Evolutionary conservation across 192 early-diverging fungal species (phyloP).

Genomic region (Oehlia diaphana): DNA sequence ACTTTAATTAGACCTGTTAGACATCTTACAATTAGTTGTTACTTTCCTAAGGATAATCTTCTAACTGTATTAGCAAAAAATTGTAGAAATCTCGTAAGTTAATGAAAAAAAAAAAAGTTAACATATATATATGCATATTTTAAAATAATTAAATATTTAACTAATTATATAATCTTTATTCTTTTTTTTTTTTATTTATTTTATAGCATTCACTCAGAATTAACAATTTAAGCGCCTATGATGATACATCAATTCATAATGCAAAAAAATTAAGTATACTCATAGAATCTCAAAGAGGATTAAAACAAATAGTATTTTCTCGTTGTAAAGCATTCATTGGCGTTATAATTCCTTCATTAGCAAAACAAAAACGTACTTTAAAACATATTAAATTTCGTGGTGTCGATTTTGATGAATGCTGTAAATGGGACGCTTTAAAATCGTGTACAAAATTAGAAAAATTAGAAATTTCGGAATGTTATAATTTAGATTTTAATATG

Average conservation of each 20-base stretch:
- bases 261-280: slow-evolving; percentile 5
- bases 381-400: not conserved
- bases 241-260: not conserved
- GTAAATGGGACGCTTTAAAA: slow-evolving; percentile 9
- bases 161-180: not conserved
- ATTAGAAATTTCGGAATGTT: slow-evolving; percentile 1
- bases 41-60: not conserved
- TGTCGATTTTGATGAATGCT: slow-evolving; percentile 8
- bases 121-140: too few species aligned
- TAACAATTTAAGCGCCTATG: not conserved
- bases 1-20: not conserved
- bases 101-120: too few species aligned
- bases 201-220: slow-evolving; percentile 5
- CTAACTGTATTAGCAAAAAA: not conserved
- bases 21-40: not conserved
- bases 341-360: slow-evolving; percentile 5
- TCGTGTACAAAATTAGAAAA: slow-evolving; percentile 7
- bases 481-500: not conserved
- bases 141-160: not conserved
- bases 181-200: not conserved
- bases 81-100: slow-evolving; percentile 12
- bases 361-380: slow-evolving; percentile 11
- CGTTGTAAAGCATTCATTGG: not conserved
- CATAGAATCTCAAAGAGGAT: not conserved
- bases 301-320: not conserved